Evolutionary conservation across 2,329 filamentous ascomycete species (phyloP), one percentile per base, ranked within the genome.

Genomic region (Leptosphaerulina australis): DNA sequence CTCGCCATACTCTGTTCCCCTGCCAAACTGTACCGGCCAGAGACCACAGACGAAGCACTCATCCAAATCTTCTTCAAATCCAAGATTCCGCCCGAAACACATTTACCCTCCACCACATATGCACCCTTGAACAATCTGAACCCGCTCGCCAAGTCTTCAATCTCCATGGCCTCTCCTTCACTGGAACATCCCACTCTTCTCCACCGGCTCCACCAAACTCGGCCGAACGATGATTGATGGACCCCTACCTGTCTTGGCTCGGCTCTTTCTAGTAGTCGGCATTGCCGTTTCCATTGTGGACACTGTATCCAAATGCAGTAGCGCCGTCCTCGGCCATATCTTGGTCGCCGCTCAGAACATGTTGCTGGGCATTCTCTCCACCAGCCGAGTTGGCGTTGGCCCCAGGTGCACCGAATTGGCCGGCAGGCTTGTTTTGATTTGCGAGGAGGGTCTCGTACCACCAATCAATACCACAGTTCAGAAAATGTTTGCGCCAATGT

Each of bases 391-490:
- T 66, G 65, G 68, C 48, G 58, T 68, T 65, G 62, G 61, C 59
- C 59, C 68, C 69, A 60, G 60, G 58, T 60, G 69, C 57, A 66
- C 59, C 59, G 63, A 64, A 70, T 55, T 69, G 69, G 55, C 69
- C 70, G 59, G 70, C 74, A 68, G 80, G 80, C 55, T 83, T 81
- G 72, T 79, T 80, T 73, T 85, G 83, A 70, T 83, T 84, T 74
- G 88, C 88, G 62, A 90, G 88, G 77, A 94, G 88, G 60, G 88
- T 91, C 87, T 93, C 77, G 79, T 81, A 67, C 71, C 75, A 72
- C 71, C 74, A 78, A 75, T 80, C 70, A 79, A 75, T 75, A 78
- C 68, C 70, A 73, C 74, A 76, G 75, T 74, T 77, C 74, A 79
- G 71, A 78, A 71, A 72, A 65, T 64, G 63, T 67, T 74, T 74